These are phyloP conservation scores for Aegilops tauschii DNA, from an alignment of 176 grass and related monocot genomes.

Conservation along the genomic window DNA sequence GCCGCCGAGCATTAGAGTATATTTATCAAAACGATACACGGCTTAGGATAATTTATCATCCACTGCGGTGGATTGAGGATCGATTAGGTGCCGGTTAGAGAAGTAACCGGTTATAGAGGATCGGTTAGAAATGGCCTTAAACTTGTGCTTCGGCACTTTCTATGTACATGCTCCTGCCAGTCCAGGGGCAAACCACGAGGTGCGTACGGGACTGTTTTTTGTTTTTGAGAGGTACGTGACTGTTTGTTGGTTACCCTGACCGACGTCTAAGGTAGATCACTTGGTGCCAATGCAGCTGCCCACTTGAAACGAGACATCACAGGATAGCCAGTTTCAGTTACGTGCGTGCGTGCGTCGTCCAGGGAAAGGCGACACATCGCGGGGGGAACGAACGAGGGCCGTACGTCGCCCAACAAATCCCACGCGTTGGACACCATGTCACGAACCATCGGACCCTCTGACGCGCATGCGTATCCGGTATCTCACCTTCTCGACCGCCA, in stretches of 20 bases:
- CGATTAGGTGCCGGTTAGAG: too few relatives aligned
- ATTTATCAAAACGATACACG: too few relatives aligned
- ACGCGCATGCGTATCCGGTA: background rate
- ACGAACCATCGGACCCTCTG: background rate
- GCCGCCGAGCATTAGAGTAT: too few relatives aligned
- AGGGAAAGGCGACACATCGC: background rate
- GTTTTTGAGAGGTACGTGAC: background rate
- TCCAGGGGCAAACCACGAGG: background rate
- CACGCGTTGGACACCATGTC: background rate
- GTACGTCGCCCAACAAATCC: background rate
- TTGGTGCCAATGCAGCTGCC: background rate
- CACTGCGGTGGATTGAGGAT: too few relatives aligned
- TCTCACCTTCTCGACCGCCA: background rate
- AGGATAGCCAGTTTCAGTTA: background rate
- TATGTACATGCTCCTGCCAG: background rate
- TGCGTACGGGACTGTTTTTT: background rate
- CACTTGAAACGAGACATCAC: slow-evolving; percentile 3
- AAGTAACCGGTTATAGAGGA: too few relatives aligned
- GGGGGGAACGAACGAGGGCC: background rate
- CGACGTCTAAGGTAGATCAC: background rate
- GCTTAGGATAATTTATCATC: too few relatives aligned
- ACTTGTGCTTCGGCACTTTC: too few relatives aligned
- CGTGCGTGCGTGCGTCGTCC: background rate
- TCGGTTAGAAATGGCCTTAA: too few relatives aligned
- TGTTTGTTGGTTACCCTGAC: background rate